Evolutionary conservation across 306 rosid species (phyloP).

Genomic region (Quercus cerris): DNA sequence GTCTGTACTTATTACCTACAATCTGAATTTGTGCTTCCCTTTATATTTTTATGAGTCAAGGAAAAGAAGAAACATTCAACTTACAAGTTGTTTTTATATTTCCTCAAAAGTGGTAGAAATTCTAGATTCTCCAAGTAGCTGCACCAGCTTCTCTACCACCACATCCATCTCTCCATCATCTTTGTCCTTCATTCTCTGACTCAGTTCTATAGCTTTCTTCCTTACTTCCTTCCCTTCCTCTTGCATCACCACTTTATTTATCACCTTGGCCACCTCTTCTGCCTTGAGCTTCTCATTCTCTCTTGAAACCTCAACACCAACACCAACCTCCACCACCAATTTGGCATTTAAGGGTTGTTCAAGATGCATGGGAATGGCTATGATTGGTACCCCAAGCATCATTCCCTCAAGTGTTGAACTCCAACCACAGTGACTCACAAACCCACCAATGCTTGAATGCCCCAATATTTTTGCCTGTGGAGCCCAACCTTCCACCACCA

Average conservation of each 20-base stretch:
- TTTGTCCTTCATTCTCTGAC: neutral
- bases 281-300: neutral
- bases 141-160: neutral
- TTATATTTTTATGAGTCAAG: too few relatives aligned
- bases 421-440: slow-evolving; percentile 40
- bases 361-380: slow-evolving; percentile 19
- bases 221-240: neutral
- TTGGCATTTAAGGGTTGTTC: slow-evolving; percentile 24
- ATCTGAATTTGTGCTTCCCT: too few relatives aligned
- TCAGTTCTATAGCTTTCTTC: slow-evolving; percentile 4
- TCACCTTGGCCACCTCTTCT: neutral
- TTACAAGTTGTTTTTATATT: too few relatives aligned
- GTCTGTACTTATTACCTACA: too few relatives aligned
- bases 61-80: too few relatives aligned
- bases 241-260: slow-evolving; percentile 10
- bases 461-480: slow-evolving; percentile 23
- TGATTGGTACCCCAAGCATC: slow-evolving; percentile 16
- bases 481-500: slow-evolving; percentile 20
- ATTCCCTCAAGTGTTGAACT: slow-evolving; percentile 26
- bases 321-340: slow-evolving; percentile 8
- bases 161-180: slow-evolving; percentile 9
- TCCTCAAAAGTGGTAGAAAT: too few relatives aligned
- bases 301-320: slow-evolving; percentile 21
- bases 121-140: neutral
- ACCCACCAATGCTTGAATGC: slow-evolving; percentile 22